Evolutionary conservation across 2,329 filamentous ascomycete species (phyloP).

Genomic region (Aspergillus sp.): DNA sequence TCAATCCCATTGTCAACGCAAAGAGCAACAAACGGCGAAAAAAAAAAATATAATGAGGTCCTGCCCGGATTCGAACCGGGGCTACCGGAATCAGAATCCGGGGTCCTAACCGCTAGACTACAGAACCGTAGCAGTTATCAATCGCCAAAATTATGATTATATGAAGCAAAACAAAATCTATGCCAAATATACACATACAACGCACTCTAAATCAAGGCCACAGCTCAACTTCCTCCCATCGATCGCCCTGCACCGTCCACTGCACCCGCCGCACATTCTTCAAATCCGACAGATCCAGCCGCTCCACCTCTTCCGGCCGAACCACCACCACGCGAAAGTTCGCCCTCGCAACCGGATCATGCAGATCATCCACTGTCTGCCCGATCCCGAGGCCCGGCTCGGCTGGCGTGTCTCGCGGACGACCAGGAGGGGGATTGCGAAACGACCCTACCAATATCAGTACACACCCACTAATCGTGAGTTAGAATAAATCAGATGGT

Average conservation of each 20-base stretch:
- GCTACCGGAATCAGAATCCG: too few species aligned
- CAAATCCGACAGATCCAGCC: slow-evolving; percentile 68
- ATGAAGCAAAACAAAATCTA: too few species aligned
- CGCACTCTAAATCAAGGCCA: slow-evolving; percentile 57
- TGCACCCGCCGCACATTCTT: slow-evolving; percentile 62
- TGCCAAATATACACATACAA: too few species aligned
- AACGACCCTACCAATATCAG: slow-evolving; percentile 56
- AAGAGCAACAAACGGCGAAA: too few species aligned
- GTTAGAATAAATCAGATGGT: background rate
- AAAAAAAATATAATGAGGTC: too few species aligned
- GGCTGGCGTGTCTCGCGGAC: slow-evolving; percentile 53
- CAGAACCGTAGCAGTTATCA: background rate
- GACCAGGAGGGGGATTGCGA: slow-evolving; percentile 69
- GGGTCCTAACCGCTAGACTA: too few species aligned
- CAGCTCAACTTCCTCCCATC: slow-evolving; percentile 68
- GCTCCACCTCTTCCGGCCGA: slow-evolving; percentile 74
- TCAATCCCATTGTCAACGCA: too few species aligned
- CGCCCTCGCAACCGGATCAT: slow-evolving; percentile 66
- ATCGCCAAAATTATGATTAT: too few species aligned
- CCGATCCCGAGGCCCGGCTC: slow-evolving; percentile 49
- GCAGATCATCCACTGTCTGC: slow-evolving; percentile 67
- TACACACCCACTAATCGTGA: background rate
- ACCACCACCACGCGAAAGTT: slow-evolving; percentile 90
- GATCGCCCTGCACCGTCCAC: slow-evolving; percentile 57
- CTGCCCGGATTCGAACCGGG: too few species aligned